These are phyloP conservation scores for Suhomyces vadensis DNA, from an alignment of 805 yeast species.

Conservation along the genomic window DNA sequence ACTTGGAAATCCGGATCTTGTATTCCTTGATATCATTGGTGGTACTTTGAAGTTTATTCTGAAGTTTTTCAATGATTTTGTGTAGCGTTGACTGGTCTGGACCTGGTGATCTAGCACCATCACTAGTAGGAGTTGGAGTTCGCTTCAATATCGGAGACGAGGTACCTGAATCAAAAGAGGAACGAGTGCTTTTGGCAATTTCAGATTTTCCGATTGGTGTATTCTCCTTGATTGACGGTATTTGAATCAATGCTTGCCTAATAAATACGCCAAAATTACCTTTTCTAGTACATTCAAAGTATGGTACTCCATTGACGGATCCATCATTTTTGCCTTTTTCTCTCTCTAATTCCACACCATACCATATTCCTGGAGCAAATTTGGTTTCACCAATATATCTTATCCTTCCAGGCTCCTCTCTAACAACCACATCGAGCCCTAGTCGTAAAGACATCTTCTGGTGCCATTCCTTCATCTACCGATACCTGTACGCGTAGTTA, in stretches of 20 bases:
- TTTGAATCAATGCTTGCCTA: slow-evolving; percentile 35
- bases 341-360: slow-evolving; percentile 47
- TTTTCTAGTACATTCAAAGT: slow-evolving; percentile 39
- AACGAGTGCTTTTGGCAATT: not conserved
- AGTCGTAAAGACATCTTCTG: slow-evolving; percentile 6
- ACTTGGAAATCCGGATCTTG: slow-evolving; percentile 16
- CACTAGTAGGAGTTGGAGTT: not conserved
- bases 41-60: slow-evolving; percentile 43
- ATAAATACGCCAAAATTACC: slow-evolving; percentile 52
- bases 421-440: slow-evolving; percentile 37
- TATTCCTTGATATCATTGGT: slow-evolving; percentile 25
- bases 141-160: not conserved
- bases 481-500: no score
- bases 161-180: not conserved
- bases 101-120: not conserved
- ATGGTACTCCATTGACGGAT: slow-evolving; percentile 41
- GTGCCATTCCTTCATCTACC: not conserved
- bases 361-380: slow-evolving; percentile 61
- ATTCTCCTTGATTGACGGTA: no score
- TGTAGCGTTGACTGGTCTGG: slow-evolving; percentile 9
- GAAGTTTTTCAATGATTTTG: slow-evolving; percentile 43
- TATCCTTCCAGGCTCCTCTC: slow-evolving; percentile 46
- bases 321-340: slow-evolving; percentile 53
- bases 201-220: no score
- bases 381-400: slow-evolving; percentile 53